Percentiles rank a stretch among this genome's conserved stretches.
Evolutionary conservation across 177 flowering plant species (phyloP).

Genomic region (Vitis hybrid): DNA sequence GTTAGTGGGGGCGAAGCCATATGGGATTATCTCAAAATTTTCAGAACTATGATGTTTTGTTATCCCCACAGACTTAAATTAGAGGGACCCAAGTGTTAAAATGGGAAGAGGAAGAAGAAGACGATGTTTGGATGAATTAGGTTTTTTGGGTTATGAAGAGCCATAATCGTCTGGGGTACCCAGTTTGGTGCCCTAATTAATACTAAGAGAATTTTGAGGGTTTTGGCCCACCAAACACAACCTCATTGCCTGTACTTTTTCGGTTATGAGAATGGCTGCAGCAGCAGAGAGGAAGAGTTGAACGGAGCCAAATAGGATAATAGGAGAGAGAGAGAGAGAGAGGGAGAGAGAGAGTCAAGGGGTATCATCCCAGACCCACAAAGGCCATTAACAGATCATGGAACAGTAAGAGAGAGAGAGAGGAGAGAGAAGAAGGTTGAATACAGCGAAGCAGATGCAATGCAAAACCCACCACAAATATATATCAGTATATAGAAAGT

Average conservation of each 20-base stretch:
- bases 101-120: too few species aligned
- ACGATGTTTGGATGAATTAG: too few species aligned
- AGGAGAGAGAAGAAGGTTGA: conserved; percentile 35
- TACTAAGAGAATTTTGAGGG: conserved; percentile 19
- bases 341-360: conserved; percentile 10
- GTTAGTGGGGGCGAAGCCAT: too few species aligned
- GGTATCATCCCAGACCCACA: conserved; percentile 13
- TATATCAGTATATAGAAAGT: conserved; percentile 19
- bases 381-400: conserved; percentile 11
- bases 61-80: too few species aligned
- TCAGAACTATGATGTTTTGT: too few species aligned
- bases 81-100: too few species aligned
- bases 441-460: conserved; percentile 57
- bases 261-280: conserved; percentile 23
- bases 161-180: background rate
- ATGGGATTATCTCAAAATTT: too few species aligned
- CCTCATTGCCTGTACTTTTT: conserved; percentile 20
- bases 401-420: conserved; percentile 2
- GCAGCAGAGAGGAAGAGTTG: conserved; percentile 13
- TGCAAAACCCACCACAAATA: conserved; percentile 17
- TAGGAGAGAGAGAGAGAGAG: background rate
- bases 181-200: background rate
- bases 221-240: conserved; percentile 20
- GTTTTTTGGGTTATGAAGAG: background rate
- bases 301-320: conserved; percentile 12